Base-by-base conservation (phyloP, 208 protist species). In the Kentomonas sorsogonicus region DNA sequence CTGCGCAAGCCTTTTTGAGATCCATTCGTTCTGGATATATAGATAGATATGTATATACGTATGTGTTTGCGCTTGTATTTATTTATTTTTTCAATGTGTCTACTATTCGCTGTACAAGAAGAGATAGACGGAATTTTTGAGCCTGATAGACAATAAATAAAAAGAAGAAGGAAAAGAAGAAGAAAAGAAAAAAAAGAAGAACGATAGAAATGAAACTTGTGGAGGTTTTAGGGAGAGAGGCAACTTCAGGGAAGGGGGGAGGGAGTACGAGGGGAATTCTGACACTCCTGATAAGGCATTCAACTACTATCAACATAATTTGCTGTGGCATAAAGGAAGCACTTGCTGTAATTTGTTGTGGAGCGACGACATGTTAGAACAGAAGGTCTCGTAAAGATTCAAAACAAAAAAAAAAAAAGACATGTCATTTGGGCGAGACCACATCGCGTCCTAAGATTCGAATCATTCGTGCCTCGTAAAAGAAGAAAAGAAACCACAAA, bases 401-500 rank as follows among this genome's bases (percentile, higher is more conserved):
- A n/a, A n/a, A 52, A 20, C 33, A 57, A 7, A 39, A 29, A 54
- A 54, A 31, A 63, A 66, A 53, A 45, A 58, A 58, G 59, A 38
- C 29, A 66, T 39, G 53, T 60, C 53, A 48, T 55, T 61, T 38
- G 34, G 20, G 9, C 3, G 25, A 29, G 31, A 60, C 43, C 11
- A 13, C 29, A 15, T 31, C 22, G 39, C 36, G 15, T 15, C 0
- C 43, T 38, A 41, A 38, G 50, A 18, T 53, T 38, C 39, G 31
- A 52, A 29, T 48, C 20, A 31, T 38, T 55, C 53, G 58, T 18
- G 26, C 31, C 2, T 2, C 36, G 36, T 15, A 63, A 41, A 56
- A 52, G 51, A 48, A n/a, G 16, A 48, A 48, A 48, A 48, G 23
- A n/a, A n/a, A 48, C 3, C 23, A 25, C 5, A 54, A 53, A 31